Evolutionary conservation across 2,329 filamentous ascomycete species (phyloP), one percentile per base, ranked within the genome.

Genomic region (Fusarium palustre): DNA sequence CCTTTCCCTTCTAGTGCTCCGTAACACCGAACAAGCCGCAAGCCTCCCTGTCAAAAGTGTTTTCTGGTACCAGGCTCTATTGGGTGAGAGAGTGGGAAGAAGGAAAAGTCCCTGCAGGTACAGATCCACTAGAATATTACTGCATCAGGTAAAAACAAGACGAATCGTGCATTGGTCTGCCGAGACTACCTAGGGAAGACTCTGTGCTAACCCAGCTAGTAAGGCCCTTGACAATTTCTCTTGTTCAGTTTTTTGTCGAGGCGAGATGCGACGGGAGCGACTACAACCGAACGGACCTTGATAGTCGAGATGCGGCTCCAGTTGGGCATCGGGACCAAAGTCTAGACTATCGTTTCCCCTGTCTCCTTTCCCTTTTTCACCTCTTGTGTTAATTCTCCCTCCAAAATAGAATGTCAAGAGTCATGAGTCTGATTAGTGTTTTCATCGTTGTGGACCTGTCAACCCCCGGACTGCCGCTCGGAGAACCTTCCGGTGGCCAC

Each of bases 321-420:
- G 36, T 53, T 43, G 16, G 34, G 49, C 34, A 39, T 45, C 62
- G 47, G 61, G 61, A 55, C 46, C 36, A 31, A 25, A 50, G 48
- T 52, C 48, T 52, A 55, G 48, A 33, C 39, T 61, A 41, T 36
- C 31, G 18, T 11, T 20, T 34, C 12, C 20, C 57, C 54, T 61
- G 24, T 36, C 20, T 15, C 46, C 31, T 64, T 34, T 36, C 20
- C 18, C 46, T 33, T 64, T 34, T 54, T 41, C 56, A 52, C 52
- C 30, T 47, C 33, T 36, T 41, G 43, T 59, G 59, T 45, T 22
- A 12, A 16, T 20, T 43, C 25, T 36, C 49, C 36, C 47, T 65
- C 22, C 16, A 67, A 67, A 69, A 67, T 69, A 66, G 66, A 69
- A 69, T 31, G 25, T 20, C n/a, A 31, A 68, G 66, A 69, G 66